A percentile compares a stretch with the other conserved stretches of the same genome.
Evolutionary conservation across 306 rosid species (phyloP).

Genomic region (Sophora flavescens): DNA sequence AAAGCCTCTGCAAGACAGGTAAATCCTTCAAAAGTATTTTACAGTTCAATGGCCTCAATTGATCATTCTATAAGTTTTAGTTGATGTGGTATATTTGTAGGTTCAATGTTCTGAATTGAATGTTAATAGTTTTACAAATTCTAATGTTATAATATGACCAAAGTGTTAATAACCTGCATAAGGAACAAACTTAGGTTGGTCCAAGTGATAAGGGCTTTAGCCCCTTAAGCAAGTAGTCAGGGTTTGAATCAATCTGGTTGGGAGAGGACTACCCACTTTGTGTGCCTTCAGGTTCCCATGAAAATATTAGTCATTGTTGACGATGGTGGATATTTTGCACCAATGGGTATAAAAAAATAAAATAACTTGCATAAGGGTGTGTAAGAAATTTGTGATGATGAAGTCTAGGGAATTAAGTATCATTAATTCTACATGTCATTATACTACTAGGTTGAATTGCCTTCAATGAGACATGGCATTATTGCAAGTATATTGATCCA

Average conservation of each 20-base stretch:
- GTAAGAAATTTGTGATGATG: neutral
- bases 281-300: no score
- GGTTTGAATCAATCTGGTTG: no score
- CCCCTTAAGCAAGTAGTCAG: no score
- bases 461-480: neutral
- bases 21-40: neutral
- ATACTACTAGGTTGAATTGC: neutral
- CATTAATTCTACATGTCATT: neutral
- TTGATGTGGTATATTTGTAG: neutral
- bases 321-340: no score
- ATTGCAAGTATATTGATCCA: constrained; percentile 35
- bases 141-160: neutral
- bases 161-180: no score
- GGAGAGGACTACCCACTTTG: no score
- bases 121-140: neutral
- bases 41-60: neutral
- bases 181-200: no score
- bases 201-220: no score
- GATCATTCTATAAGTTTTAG: neutral
- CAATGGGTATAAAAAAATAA: no score
- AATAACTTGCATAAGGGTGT: neutral
- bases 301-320: no score
- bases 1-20: constrained; percentile 92
- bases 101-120: neutral
- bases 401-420: neutral